Evolutionary conservation across 768 basidiomycete genomes (phyloP).

Genomic region (Psilocybe cyanescens): DNA sequence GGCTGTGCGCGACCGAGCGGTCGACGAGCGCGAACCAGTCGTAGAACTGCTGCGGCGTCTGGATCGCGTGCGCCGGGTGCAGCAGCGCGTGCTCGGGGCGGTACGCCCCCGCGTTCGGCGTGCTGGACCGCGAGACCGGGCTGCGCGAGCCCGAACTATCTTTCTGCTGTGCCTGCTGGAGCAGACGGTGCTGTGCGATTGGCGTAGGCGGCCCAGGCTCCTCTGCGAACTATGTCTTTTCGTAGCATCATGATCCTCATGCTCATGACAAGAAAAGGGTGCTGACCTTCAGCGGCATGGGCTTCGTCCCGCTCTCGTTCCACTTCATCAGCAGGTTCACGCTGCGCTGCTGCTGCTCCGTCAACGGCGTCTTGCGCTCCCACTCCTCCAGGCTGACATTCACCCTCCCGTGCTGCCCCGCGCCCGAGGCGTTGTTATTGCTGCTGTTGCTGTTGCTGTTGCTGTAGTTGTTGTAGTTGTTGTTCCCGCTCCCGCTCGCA

Average conservation of each 20-base stretch:
- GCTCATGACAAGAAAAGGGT: background rate
- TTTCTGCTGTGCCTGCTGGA: conserved; percentile 18
- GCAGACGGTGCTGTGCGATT: conserved; percentile 20
- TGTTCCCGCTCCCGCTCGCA: no score
- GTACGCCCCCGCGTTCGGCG: background rate
- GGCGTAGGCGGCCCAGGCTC: conserved; percentile 24
- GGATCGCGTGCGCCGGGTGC: conserved; percentile 77
- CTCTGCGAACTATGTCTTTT: conserved; percentile 17
- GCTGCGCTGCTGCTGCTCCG: conserved; percentile 69
- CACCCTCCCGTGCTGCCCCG: conserved; percentile 4
- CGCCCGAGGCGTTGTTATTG: background rate
- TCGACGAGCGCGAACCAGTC: conserved; percentile 95
- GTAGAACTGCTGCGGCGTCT: conserved; percentile 94
- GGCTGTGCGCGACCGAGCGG: conserved; percentile 87
- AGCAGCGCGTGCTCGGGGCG: conserved; percentile 30
- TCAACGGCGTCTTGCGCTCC: conserved; percentile 82
- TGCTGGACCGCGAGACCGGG: conserved; percentile 27
- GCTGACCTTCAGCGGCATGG: conserved; percentile 77
- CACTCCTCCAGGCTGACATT: conserved; percentile 85
- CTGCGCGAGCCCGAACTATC: conserved; percentile 45
- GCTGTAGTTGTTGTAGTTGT: background rate
- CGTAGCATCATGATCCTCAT: background rate
- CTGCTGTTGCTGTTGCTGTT: background rate
- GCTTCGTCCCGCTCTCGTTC: conserved; percentile 48
- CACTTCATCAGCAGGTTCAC: conserved; percentile 64